Base-by-base conservation (phyloP, 371 early-diverging fungal genomes). In the Cokeromyces recurvatus region DNA sequence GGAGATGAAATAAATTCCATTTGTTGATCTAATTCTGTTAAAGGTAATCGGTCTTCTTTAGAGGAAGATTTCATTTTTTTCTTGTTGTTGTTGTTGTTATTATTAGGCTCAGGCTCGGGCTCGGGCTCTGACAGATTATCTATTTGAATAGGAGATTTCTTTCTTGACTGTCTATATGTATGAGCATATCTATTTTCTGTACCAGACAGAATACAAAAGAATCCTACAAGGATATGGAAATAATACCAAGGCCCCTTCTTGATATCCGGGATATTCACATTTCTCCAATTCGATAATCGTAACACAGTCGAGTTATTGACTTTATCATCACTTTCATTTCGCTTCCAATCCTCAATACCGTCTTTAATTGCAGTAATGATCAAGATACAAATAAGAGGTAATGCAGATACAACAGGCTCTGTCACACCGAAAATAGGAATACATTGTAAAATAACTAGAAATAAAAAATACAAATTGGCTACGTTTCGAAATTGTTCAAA, bases 401-500 rank as follows among this genome's bases (percentile, higher is more conserved):
- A 64, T 11, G 89, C 64, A 3, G 95, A 90, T 8, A 92, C 91
- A 24, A 72, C 85, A 21, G 79, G 82, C 50, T 87, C 87, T 2
- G 85, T 82, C 3, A 91, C 89, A 19, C 90, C 89, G 69, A 71
- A 89, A 25, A 80, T 48, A 32, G 76, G 87, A 43, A 84, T 75
- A 58, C 79, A 77, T 59, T 91, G 91, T 32, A 93, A 65, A 31
- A 74, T 60, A 4, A 90, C 87, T 4, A 89, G 79, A 48, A 95
- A 82, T 41, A 95, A 64, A 57, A 98, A 98, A 71, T 94, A 98
- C n/a, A 95, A 53, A 63, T 97, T 98, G 54, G 91, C 91, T 19
- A 81, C 71, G 54, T 81, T 81, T 38, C 89, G 81, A 57, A 94
- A 90, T 67, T 98, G 96, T 48, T 91, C 92, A 58, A 82, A 88